A percentile compares a stretch with the other conserved stretches of the same genome.
phyloP scores from a whole-genome alignment of 257 asterid genomes.

The Ballota nigra region DNA sequence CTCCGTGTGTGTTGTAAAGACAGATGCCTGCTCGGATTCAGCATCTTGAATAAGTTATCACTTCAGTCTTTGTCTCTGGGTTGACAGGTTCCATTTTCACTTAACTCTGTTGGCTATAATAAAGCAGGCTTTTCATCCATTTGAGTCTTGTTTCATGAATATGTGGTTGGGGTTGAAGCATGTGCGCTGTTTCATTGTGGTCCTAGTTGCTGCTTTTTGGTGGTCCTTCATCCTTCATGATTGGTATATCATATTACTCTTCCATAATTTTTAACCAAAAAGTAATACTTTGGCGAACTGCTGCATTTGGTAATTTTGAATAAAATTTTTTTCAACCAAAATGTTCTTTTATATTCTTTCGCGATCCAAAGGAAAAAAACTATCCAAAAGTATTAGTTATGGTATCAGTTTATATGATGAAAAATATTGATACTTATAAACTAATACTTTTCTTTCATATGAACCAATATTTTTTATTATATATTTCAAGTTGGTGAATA shows the following conservation, averaged over 20 bases:
- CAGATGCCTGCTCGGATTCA: slow-evolving; percentile 19
- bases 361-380: no score
- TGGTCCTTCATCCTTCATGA: background rate
- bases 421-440: no score
- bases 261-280: background rate
- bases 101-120: background rate
- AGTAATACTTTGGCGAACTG: no score
- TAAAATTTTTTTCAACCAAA: no score
- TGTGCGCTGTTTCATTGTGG: background rate
- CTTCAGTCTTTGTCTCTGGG: background rate
- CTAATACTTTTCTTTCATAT: no score
- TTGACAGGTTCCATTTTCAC: background rate
- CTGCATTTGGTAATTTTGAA: no score
- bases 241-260: background rate
- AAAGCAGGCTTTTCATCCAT: slow-evolving; percentile 1
- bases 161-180: background rate
- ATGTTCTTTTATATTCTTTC: no score
- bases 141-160: background rate
- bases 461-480: no score
- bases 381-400: no score
- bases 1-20: slow-evolving; percentile 20
- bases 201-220: background rate
- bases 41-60: slow-evolving; percentile 22
- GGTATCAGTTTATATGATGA: no score
- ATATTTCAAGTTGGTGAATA: no score